Conservation (phyloP, 2,329 filamentous ascomycete genomes). For the Apiospora saccharicola region DNA sequence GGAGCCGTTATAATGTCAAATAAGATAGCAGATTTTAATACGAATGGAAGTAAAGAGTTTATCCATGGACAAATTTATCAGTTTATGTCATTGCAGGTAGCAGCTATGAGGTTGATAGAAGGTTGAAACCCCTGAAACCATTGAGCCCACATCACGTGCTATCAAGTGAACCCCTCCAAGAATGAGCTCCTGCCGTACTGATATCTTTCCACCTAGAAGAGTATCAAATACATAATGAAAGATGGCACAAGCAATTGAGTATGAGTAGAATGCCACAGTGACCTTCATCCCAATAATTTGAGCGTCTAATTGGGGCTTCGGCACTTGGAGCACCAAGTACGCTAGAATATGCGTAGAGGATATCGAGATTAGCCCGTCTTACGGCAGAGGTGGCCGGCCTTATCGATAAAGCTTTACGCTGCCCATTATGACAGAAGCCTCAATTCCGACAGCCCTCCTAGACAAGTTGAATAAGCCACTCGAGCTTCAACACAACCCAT, state of each 20-base stretch:
- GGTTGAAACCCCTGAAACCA: conserved; percentile 19
- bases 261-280: background rate
- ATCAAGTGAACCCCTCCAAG: background rate
- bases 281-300: background rate
- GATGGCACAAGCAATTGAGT: background rate
- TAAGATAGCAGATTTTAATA: too few species aligned
- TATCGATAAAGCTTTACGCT: conserved; percentile 9
- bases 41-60: too few species aligned
- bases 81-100: too few species aligned
- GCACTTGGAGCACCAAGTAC: background rate
- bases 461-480: background rate
- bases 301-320: background rate
- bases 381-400: background rate
- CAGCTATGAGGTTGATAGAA: conserved; percentile 14
- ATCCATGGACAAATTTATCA: too few species aligned
- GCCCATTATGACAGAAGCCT: background rate
- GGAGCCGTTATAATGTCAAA: too few species aligned
- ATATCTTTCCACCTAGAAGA: too few species aligned
- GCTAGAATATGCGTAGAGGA: background rate
- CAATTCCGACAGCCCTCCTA: background rate
- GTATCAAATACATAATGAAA: fast-evolving
- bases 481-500: background rate
- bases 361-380: background rate
- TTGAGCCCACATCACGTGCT: background rate
- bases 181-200: background rate